Evolutionary conservation across 176 grass and related monocot genomes (phyloP), one percentile per base, ranked within the genome.

Genomic region (Avena insularis): DNA sequence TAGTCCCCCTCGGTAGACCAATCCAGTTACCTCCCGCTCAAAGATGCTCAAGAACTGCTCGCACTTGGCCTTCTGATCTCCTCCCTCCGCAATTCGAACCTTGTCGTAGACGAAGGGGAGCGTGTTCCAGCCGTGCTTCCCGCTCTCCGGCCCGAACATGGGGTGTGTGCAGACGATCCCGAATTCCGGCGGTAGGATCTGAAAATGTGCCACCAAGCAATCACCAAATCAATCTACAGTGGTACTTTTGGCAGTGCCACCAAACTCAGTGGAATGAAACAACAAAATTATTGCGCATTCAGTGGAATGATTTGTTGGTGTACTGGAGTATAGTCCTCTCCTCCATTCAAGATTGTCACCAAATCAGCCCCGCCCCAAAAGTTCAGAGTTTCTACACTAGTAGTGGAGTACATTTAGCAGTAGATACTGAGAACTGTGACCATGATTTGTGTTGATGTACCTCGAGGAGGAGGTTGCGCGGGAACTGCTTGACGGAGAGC

Each of bases 141-240:
- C 93, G 8, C 93, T 95, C 88, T 93, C 93, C 0, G 89, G 93
- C 14, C 93, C 89, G 0, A 95, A 95, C 91, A 95, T 95, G 7
- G 93, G 91, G 84, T 95, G 93, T 0, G 93, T 93, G 71, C 93
- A 93, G 9, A 93, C 20, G 3, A 95, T 91, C 12, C 91, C 93
- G 12, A 91, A 93, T 21, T 81, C 86, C 0, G 77, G 70, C 8
- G 93, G 93, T 8, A 95, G 93, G 81, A 91, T 69, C 93, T 95
- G 29, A n/a, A 19, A 57, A 9, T 68, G 10, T 8, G 33, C 14
- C 16, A 75, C 16, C 43, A 53, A 4, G 55, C 29, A 83, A 51
- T 67, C 75, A 61, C 68, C 10, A 31, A 65, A 17, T 50, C n/a
- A n/a, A n/a, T n/a, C n/a, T n/a, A n/a, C n/a, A n/a, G n/a, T n/a